Percentiles rank a stretch among this genome's conserved stretches.
These are phyloP conservation scores for Trichoderma arundinaceum DNA, from an alignment of 2,329 filamentous ascomycete genomes.

Conservation along the genomic window DNA sequence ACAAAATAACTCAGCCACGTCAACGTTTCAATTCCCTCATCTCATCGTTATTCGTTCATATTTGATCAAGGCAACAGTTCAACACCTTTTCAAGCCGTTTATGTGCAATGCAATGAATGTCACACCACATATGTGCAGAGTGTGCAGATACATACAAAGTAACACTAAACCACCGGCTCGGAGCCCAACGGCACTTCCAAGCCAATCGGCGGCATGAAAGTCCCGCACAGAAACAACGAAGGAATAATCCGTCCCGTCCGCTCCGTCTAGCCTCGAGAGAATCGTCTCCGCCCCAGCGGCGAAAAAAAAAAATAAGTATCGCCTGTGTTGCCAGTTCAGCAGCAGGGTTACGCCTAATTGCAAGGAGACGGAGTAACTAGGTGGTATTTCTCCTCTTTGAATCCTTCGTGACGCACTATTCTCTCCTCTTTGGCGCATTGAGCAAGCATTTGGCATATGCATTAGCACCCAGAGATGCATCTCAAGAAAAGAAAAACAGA, in stretches of 20 bases:
- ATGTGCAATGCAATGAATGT: neutral
- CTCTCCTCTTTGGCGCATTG: neutral
- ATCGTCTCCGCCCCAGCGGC: neutral
- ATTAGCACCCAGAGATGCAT: slow-evolving; percentile 16
- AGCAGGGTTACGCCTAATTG: neutral
- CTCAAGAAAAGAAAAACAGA: neutral
- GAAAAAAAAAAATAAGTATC: slow-evolving; percentile 1
- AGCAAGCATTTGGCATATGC: slow-evolving; percentile 17
- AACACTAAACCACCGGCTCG: neutral
- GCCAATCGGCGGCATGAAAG: slow-evolving; percentile 4
- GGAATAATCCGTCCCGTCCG: too few species aligned
- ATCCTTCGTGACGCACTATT: neutral
- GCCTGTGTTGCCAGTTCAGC: neutral
- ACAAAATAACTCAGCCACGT: neutral
- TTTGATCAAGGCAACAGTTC: neutral
- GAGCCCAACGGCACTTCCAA: slow-evolving; percentile 13
- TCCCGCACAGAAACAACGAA: neutral
- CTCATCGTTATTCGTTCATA: neutral
- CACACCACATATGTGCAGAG: neutral
- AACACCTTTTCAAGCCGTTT: neutral
- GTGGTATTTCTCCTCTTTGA: slow-evolving; percentile 21
- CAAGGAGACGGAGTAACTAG: neutral
- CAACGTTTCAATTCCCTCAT: neutral
- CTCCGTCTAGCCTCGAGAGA: neutral
- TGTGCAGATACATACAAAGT: neutral